These are phyloP conservation scores for Colletotrichum sp. DNA, from an alignment of 2,329 filamentous ascomycete genomes.

Conservation along the genomic window DNA sequence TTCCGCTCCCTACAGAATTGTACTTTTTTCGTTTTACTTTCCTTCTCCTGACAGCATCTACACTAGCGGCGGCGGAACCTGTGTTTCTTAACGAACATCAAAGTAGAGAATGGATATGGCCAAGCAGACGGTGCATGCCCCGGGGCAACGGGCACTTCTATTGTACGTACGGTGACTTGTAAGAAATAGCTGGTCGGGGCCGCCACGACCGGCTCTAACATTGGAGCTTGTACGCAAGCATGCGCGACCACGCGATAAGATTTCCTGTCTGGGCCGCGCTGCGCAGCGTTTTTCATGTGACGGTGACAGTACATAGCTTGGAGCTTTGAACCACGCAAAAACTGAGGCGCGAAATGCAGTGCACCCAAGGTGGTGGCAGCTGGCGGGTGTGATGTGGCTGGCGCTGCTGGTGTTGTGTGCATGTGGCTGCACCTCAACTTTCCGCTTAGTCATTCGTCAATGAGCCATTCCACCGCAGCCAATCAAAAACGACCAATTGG, in stretches of 20 bases:
- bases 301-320: background rate
- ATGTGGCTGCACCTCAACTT: background rate
- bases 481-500: constrained; percentile 57
- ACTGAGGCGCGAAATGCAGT: background rate
- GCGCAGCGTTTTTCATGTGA: background rate
- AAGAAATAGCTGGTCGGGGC: background rate
- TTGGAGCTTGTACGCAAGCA: background rate
- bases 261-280: background rate
- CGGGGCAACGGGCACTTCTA: background rate
- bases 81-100: constrained; percentile 6
- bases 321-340: background rate
- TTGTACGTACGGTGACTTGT: background rate
- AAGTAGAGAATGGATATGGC: constrained; percentile 6
- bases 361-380: background rate
- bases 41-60: constrained; percentile 7
- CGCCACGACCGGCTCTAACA: background rate
- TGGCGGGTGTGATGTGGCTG: background rate
- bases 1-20: constrained; percentile 9
- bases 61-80: constrained; percentile 10
- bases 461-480: constrained; percentile 28
- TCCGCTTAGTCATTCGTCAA: constrained; percentile 2
- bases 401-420: background rate
- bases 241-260: background rate
- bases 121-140: background rate
- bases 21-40: constrained; percentile 2